Base-by-base conservation (phyloP, 139 green algal genomes). In the Ettlia oleoabundans region DNA sequence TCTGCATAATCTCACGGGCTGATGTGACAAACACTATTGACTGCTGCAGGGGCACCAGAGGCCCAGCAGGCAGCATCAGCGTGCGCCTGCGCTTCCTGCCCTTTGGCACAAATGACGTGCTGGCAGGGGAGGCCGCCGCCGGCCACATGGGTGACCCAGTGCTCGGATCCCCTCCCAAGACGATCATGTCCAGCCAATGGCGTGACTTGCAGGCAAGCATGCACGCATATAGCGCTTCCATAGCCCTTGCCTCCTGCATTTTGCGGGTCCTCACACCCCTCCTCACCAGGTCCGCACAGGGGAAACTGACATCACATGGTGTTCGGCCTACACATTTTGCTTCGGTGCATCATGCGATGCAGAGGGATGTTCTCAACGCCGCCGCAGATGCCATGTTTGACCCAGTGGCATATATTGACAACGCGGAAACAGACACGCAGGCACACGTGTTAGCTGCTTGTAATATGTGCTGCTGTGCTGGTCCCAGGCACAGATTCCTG, bases 351-450 rank as follows among this genome's bases (percentile, higher is more conserved):
- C 21, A 13, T 24, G 6, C 72, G 30, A 70, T 93, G 72, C 88
- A 86, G 66, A 43, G 30, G 10, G 24, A 18, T 6, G 82, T 90
- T 69, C 80, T 81, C 41, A 89, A 87, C 21, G 78, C 80, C 28
- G 62, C 73, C 1, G 78, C 78, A 3, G 81, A 88, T 21, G 78
- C 87, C 35, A 69, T 79, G 33, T 94, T 91, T 53, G 70, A 84
- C 28, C 88, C 93, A 0, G 76, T 96, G 21, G 88, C 87, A 1
- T 97, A 84, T 62, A 79, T 97, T 18, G 90, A 95, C 9, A 90
- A 93, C 74, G 42, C 80, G 0, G 83, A 87, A 21, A 93, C 89
- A 2, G 92, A 96, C 85, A 93, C 93, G 32, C 91, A 96, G n/a
- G n/a, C n/a, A n/a, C n/a, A n/a, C n/a, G n/a, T n/a, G n/a, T n/a